Base-by-base conservation (phyloP, 257 asterid genomes). In the Verbena officinalis region DNA sequence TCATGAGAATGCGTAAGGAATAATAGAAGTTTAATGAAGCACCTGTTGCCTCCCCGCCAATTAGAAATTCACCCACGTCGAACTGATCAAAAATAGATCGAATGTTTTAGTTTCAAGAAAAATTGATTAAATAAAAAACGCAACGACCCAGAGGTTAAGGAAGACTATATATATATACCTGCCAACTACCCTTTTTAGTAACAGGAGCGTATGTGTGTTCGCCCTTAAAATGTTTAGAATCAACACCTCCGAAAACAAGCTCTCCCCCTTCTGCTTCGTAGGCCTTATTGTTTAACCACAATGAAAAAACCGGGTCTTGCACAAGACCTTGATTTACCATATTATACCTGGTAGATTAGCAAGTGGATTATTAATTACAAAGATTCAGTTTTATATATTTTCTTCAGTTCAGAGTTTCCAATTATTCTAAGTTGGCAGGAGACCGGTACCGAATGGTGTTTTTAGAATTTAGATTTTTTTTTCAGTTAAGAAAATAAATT, bases 171-270 rank as follows among this genome's bases (percentile, higher is more conserved):
- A n/a, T n/a, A n/a, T n/a, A 4, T 34, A 88, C 97, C 96, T 90
- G 97, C 97, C 97, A 90, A 71, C 88, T 87, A 36, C 97, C 97
- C 78, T 90, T 88, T 56, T 66, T 86, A 43, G 96, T 82, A 33
- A 90, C 95, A 36, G 90, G 90, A 64, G 78, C 95, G 59, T 83
- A 90, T 3, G 91, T 83, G 74, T 87, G 97, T 62, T 85, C 77
- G 15, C 97, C 97, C 79, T 79, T 90, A 57, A 77, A 90, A 78
- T 90, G 96, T 52, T 68, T 74, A 6, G 95, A 71, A 77, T 90
- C 93, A 60, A 88, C 84, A n/a, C 97, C 97, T 54, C 97, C 97
- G 59, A 90, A 85, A 69, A 90, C 89, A 36, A 90, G 75, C 72
- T 88, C 97, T 65, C 97, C 97, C 20, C 97, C 97, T 33, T 81